Evolutionary conservation across 768 basidiomycete species (phyloP).

Genomic region (Russula dissimulans): DNA sequence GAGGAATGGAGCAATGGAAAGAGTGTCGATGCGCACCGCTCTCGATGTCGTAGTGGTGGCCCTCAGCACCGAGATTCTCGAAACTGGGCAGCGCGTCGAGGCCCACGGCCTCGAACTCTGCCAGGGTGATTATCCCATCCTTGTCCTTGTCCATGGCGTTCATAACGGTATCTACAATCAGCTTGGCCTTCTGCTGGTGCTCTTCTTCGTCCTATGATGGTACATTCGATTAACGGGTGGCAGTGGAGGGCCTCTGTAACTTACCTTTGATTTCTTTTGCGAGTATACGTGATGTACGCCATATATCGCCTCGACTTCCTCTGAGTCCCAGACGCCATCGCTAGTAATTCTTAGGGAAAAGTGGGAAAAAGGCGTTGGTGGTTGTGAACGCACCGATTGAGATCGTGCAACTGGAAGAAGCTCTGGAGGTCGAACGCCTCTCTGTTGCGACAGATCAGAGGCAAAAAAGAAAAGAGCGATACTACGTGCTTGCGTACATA

Average conservation of each 20-base stretch:
- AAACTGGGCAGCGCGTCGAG: slow-evolving; percentile 75
- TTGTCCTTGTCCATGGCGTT: slow-evolving; percentile 59
- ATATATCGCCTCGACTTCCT: slow-evolving; percentile 93
- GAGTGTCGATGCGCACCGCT: slow-evolving; percentile 50
- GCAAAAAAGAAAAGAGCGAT: background rate
- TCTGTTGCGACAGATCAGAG: slow-evolving; percentile 31
- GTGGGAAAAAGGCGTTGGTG: background rate
- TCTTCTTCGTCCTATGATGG: slow-evolving; percentile 55
- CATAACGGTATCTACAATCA: slow-evolving; percentile 66
- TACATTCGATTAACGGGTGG: background rate
- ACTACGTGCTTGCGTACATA: slow-evolving; percentile 39
- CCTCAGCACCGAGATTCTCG: slow-evolving; percentile 75
- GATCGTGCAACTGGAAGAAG: slow-evolving; percentile 94
- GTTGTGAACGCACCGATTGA: slow-evolving; percentile 52
- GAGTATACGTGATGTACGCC: slow-evolving; percentile 91
- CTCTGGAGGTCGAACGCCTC: slow-evolving; percentile 76
- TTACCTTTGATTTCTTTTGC: slow-evolving; percentile 74
- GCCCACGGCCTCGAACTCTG: slow-evolving; percentile 67
- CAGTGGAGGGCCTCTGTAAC: slow-evolving; percentile 27
- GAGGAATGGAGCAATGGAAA: slow-evolving; percentile 2
- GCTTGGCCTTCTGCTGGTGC: slow-evolving; percentile 73
- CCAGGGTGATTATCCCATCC: slow-evolving; percentile 59
- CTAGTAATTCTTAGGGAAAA: slow-evolving; percentile 28
- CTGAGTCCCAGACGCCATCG: slow-evolving; percentile 73
- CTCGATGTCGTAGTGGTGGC: slow-evolving; percentile 89